phyloP scores from a whole-genome alignment of 2,329 filamentous ascomycete genomes.

The Drechslerella coelobrocha region DNA sequence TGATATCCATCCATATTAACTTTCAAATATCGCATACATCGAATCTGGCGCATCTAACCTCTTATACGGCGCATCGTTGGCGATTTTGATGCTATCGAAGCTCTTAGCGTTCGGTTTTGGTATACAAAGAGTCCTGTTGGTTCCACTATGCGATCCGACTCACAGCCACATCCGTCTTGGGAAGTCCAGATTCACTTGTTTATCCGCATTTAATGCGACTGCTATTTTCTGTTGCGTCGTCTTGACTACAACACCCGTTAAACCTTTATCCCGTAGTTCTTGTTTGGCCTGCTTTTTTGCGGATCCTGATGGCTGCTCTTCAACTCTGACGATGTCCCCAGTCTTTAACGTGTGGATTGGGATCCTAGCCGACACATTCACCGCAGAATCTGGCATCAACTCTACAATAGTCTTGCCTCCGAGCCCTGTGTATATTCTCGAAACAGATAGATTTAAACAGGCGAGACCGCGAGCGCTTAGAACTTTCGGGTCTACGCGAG shows the following conservation, averaged over 20 bases:
- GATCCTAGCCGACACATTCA: conserved; percentile 62
- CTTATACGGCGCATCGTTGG: conserved; percentile 42
- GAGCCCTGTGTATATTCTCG: conserved; percentile 81
- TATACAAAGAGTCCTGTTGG: background rate
- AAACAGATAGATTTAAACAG: conserved; percentile 75
- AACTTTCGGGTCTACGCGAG: conserved; percentile 6
- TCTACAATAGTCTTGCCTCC: conserved; percentile 91
- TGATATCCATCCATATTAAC: conserved; percentile 53
- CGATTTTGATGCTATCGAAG: conserved; percentile 25
- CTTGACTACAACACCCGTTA: conserved; percentile 72
- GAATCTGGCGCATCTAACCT: conserved; percentile 16
- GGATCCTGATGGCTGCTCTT: conserved; percentile 74
- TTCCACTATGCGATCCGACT: background rate
- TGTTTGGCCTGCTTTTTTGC: conserved; percentile 76
- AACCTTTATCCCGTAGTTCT: conserved; percentile 70
- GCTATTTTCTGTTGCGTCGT: conserved; percentile 67
- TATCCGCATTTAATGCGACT: conserved; percentile 77
- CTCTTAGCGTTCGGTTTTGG: background rate
- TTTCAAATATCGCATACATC: background rate
- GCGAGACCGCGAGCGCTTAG: conserved; percentile 76
- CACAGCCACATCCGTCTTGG: conserved; percentile 36
- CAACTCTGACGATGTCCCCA: conserved; percentile 78
- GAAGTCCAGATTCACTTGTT: conserved; percentile 61
- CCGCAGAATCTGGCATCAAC: conserved; percentile 74
- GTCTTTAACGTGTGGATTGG: conserved; percentile 77